Percentiles rank a stretch among this genome's conserved stretches.
phyloP scores from a whole-genome alignment of 1,284 basidiomycete genomes.

The Boletellus dicymbophilus region DNA sequence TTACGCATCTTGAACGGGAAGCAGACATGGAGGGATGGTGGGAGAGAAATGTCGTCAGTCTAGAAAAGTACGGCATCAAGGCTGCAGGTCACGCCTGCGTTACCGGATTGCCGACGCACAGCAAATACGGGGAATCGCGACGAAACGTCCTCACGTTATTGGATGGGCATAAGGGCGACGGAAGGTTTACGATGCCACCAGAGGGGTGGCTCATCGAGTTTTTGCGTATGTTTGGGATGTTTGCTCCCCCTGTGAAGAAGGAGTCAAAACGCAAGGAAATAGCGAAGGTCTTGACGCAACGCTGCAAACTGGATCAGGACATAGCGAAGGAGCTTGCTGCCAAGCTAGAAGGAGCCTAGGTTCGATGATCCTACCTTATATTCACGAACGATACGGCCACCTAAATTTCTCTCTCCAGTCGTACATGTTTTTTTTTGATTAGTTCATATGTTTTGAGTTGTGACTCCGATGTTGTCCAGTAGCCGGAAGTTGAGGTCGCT shows the following conservation, averaged over 20 bases:
- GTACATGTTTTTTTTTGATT: conserved; percentile 7
- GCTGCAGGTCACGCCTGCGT: conserved; percentile 30
- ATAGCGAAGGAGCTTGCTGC: conserved; percentile 22
- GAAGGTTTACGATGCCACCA: conserved; percentile 29
- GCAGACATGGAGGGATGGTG: conserved; percentile 33
- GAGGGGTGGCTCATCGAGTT: conserved; percentile 28
- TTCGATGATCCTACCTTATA: background rate
- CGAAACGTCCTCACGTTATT: conserved; percentile 19
- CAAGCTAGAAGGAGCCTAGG: conserved; percentile 12
- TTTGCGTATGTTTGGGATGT: conserved; percentile 28
- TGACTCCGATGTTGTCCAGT: too few relatives aligned
- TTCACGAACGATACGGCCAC: background rate
- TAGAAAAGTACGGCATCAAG: conserved; percentile 28
- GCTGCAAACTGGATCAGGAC: conserved; percentile 23
- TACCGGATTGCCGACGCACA: conserved; percentile 28
- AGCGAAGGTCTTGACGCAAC: conserved; percentile 27
- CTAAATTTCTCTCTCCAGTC: too few relatives aligned
- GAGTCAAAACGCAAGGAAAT: conserved; percentile 27
- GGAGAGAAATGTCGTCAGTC: conserved; percentile 22
- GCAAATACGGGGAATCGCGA: conserved; percentile 28
- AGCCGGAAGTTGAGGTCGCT: too few relatives aligned
- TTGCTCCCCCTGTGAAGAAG: conserved; percentile 24
- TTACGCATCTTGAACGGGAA: conserved; percentile 42
- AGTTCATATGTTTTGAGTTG: background rate
- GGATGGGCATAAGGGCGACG: conserved; percentile 8